phyloP scores from a whole-genome alignment of 2,329 filamentous ascomycete genomes.

The Diplodia scrobiculata region DNA sequence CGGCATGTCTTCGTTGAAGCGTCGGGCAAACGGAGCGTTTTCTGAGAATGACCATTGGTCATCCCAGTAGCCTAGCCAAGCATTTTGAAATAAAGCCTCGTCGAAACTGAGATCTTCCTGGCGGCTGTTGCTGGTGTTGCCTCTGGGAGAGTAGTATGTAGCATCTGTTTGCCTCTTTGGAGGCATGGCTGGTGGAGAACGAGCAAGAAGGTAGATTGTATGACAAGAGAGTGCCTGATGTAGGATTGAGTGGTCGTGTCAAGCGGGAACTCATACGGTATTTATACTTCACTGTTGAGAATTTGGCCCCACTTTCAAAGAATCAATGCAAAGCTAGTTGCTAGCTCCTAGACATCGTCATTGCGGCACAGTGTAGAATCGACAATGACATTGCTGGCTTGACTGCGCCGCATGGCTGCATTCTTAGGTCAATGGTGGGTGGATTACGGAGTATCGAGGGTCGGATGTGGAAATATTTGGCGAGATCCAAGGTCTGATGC shows the following conservation, averaged over 20 bases:
- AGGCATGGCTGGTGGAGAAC: not conserved
- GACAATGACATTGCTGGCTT: not conserved
- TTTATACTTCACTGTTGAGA: not conserved
- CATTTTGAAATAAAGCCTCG: not conserved
- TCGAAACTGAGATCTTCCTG: not conserved
- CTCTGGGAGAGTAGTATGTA: not conserved
- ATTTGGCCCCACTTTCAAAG: too few relatives aligned
- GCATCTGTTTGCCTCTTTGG: not conserved
- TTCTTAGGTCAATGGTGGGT: not conserved
- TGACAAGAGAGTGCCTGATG: not conserved
- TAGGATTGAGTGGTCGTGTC: not conserved
- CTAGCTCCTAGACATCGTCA: not conserved
- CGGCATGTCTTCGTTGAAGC: not conserved
- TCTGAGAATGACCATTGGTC: not conserved
- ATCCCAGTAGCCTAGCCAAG: not conserved
- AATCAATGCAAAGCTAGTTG: too few relatives aligned
- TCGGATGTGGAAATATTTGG: not conserved
- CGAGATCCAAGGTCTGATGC: not conserved
- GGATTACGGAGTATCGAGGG: not conserved
- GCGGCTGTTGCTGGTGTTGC: not conserved
- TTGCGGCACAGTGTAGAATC: not conserved
- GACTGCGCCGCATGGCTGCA: not conserved
- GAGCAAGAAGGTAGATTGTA: not conserved
- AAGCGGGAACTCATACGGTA: not conserved
- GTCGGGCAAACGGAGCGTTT: not conserved